Percentiles rank a stretch among this genome's conserved stretches.
phyloP scores from a whole-genome alignment of 805 yeast genomes.

The Candida krabiensis region DNA sequence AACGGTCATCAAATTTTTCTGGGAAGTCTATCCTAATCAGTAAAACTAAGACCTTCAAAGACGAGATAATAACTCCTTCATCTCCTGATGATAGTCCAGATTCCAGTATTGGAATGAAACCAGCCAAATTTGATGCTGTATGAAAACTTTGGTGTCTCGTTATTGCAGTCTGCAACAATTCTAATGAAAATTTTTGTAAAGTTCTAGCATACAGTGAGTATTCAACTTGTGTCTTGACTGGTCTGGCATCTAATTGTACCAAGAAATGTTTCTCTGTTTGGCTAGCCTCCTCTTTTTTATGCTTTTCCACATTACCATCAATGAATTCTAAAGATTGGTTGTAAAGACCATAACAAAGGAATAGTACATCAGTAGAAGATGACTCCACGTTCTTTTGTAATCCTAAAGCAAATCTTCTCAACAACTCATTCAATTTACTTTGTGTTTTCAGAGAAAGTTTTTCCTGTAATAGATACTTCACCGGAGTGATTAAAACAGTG shows the following conservation, averaged over 20 bases:
- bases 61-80: conserved; percentile 73
- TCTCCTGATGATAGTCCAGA: conserved; percentile 60
- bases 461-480: conserved; percentile 62
- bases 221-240: conserved; percentile 52
- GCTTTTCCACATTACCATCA: conserved; percentile 17
- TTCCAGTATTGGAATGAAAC: conserved; percentile 74
- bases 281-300: conserved; percentile 18
- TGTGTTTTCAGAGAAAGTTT: conserved; percentile 67
- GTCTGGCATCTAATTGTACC: conserved; percentile 68
- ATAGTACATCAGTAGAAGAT: conserved; percentile 55
- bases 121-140: conserved; percentile 59
- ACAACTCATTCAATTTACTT: conserved; percentile 72
- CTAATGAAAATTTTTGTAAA: conserved; percentile 75
- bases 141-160: conserved; percentile 60
- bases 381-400: conserved; percentile 66
- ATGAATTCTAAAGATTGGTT: conserved; percentile 44
- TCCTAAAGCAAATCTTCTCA: conserved; percentile 79
- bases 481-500: conserved; percentile 60
- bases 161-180: conserved; percentile 70
- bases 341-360: conserved; percentile 73
- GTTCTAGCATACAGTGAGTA: conserved; percentile 56
- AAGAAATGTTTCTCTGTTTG: conserved; percentile 57
- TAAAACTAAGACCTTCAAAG: conserved; percentile 61
- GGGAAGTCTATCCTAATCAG: conserved; percentile 64
- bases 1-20: conserved; percentile 47